A percentile compares a stretch with the other conserved stretches of the same genome.
These are phyloP conservation scores for Heimioporus retisporus DNA, from an alignment of 1,284 basidiomycete genomes.

Conservation along the genomic window DNA sequence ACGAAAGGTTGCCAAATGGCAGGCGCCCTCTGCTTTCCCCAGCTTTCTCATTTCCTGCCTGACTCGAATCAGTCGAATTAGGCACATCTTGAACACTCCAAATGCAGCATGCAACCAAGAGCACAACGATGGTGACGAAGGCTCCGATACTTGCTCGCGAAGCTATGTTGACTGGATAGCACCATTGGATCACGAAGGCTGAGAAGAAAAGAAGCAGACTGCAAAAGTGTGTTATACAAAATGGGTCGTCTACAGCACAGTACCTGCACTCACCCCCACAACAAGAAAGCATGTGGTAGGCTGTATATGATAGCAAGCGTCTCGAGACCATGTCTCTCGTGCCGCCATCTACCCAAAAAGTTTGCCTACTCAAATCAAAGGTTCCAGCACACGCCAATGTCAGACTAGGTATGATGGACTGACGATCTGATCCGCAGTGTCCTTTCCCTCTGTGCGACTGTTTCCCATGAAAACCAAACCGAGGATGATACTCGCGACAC, in stretches of 20 bases:
- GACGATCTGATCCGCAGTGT: conserved; percentile 40
- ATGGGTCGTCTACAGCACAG: no score
- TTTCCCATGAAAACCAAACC: conserved; percentile 52
- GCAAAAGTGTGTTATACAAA: no score
- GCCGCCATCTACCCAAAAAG: conserved; percentile 36
- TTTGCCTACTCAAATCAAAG: conserved; percentile 31
- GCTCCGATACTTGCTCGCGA: no score
- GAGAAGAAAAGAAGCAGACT: no score
- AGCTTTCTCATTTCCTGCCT: no score
- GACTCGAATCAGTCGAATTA: neutral
- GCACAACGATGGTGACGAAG: no score
- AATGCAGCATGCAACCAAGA: no score
- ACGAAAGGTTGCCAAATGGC: no score
- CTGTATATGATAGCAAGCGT: conserved; percentile 50
- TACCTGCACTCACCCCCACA: conserved; percentile 50
- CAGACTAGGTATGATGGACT: conserved; percentile 17
- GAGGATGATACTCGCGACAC: conserved; percentile 52
- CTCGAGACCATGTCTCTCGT: conserved; percentile 45
- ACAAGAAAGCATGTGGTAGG: conserved; percentile 48
- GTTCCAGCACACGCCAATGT: neutral
- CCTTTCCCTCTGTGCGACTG: conserved; percentile 41
- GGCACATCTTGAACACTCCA: no score
- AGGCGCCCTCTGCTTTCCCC: no score
- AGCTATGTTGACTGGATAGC: no score
- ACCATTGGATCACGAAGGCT: no score